These are phyloP conservation scores for Ormosia emarginata DNA, from an alignment of 306 rosid species.

Conservation along the genomic window DNA sequence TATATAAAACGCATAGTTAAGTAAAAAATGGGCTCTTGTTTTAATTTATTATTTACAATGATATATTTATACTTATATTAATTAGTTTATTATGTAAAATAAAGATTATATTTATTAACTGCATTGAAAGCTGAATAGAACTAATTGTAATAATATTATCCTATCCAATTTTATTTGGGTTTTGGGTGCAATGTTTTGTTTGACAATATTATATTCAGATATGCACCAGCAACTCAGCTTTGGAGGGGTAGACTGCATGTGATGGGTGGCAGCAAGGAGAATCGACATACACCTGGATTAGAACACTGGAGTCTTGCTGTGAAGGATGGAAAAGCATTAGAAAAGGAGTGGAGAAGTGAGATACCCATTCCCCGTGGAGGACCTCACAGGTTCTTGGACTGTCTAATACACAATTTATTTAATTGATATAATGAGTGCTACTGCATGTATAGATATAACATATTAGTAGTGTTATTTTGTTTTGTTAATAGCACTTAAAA, in stretches of 20 bases:
- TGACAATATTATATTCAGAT: slow-evolving; percentile 47
- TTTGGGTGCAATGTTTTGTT: slow-evolving; percentile 21
- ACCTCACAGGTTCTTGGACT: slow-evolving; percentile 75
- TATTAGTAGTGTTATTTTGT: neutral
- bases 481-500: neutral
- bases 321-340: slow-evolving; percentile 74
- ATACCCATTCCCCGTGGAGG: slow-evolving; percentile 94
- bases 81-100: neutral
- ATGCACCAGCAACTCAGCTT: slow-evolving; percentile 94
- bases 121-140: neutral
- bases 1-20: neutral
- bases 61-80: neutral
- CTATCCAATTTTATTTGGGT: neutral
- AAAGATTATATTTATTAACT: neutral
- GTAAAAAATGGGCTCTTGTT: neutral
- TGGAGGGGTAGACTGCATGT: slow-evolving; percentile 98
- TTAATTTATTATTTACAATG: neutral
- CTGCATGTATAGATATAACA: neutral
- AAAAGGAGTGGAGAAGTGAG: slow-evolving; percentile 75
- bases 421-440: neutral
- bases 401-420: neutral
- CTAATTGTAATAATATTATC: neutral
- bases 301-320: slow-evolving; percentile 98
- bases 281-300: slow-evolving; percentile 85
- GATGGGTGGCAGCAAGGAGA: slow-evolving; percentile 99